Evolutionary conservation across 805 yeast genomes (phyloP), one percentile per base, ranked within the genome.

Genomic region (Wickerhamomyces pijperi): DNA sequence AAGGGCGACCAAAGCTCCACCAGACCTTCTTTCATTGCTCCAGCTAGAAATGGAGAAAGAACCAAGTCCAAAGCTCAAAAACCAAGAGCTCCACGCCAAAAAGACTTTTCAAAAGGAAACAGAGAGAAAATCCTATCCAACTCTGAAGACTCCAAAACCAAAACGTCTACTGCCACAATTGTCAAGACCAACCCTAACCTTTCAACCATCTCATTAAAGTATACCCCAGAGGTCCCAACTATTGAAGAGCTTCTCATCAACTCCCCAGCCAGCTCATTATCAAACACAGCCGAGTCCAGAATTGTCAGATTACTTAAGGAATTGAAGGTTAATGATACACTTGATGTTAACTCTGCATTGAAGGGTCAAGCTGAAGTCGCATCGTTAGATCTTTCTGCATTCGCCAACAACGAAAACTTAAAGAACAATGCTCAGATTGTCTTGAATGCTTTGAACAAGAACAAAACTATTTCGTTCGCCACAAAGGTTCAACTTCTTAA

Each of bases 381-480:
- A 12, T 20, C 42, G 7, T 35, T 44, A 2, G 45, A 35, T 11
- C 34, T 43, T 3, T 16, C 39, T 16, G n/a, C 32, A n/a, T 34
- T 48, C 25, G 28, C 49, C 45, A 46, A 48, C 32, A 39, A 48
- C 7, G 37, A 41, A 8, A 48, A 45, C 15, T 36, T 52, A 37
- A 46, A 43, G 36, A 29, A 39, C 23, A 56, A 55, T 36, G 56
- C 56, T 8, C 43, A 39, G 5, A 44, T 55, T 32, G 60, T 51
- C 3, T 40, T 48, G 16, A 52, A 49, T 25, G 40, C 51, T 2
- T 38, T 57, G 42, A 53, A 56, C 43, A 48, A 43, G 25, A 57
- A 55, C 41, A 21, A 42, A 8, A 36, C 50, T 3, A 35, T 54
- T 19, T 42, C 42, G 37, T 41, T 42, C 18, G 47, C 42, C 12